Evolutionary conservation across 129 eudicot species (phyloP).

Genomic region (Artemisia annua): DNA sequence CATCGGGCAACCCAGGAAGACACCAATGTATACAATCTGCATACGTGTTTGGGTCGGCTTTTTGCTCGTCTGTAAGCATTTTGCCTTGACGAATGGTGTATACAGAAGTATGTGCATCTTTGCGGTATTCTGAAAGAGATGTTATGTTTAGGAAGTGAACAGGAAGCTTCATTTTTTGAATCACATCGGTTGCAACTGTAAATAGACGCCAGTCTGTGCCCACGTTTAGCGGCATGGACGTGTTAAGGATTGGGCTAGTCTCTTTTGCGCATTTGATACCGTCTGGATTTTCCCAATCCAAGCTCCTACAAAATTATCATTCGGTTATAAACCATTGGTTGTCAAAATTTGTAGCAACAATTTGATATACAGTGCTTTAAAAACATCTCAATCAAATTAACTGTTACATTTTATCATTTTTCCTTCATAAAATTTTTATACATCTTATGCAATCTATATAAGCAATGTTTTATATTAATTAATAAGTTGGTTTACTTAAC

Average conservation of each 20-base stretch:
- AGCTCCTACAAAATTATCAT: slow-evolving; percentile 50
- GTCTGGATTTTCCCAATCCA: slow-evolving; percentile 87
- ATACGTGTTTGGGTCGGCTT: slow-evolving; percentile 69
- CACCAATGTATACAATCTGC: slow-evolving; percentile 99
- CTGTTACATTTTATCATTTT: neutral
- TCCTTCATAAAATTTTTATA: no score
- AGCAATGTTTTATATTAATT: neutral
- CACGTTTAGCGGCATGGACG: slow-evolving; percentile 66
- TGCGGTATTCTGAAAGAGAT: slow-evolving; percentile 75
- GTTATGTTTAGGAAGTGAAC: slow-evolving; percentile 86
- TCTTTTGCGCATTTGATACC: slow-evolving; percentile 91
- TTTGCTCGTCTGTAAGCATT: slow-evolving; percentile 66
- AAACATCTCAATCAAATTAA: neutral
- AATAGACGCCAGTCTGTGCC: slow-evolving; percentile 82
- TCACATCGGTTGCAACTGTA: slow-evolving; percentile 58
- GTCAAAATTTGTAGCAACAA: neutral
- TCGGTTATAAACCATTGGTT: slow-evolving; percentile 4
- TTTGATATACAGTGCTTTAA: no score
- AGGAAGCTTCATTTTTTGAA: slow-evolving; percentile 64
- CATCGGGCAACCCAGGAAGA: slow-evolving; percentile 92
- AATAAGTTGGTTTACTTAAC: slow-evolving; percentile 18
- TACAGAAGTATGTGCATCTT: slow-evolving; percentile 93
- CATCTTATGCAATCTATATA: no score
- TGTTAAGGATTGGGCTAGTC: slow-evolving; percentile 78
- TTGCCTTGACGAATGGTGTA: slow-evolving; percentile 90